Base-by-base conservation (phyloP, 2,329 filamentous ascomycete genomes). In the Talaromyces pinophilus region DNA sequence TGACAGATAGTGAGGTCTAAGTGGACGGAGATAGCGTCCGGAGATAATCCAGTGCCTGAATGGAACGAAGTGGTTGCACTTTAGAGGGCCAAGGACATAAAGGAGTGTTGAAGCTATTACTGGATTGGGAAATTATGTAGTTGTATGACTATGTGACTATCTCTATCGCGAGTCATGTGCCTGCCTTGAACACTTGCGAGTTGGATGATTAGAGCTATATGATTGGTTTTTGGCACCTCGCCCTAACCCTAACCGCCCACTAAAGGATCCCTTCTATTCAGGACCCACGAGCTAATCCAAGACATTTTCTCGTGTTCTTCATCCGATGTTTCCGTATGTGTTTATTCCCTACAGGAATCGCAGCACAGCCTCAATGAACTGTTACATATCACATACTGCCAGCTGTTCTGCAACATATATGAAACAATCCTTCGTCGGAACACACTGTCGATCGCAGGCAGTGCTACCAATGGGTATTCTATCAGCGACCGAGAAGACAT, bases 331-430 rank as follows among this genome's bases (percentile, higher is more conserved):
- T 50, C 46, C 46, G n/a, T 22, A 5, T 15, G 46, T 22, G 46
- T 13, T 50, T 28, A 38, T 28, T 28, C 10, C 44, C 44, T 11
- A 46, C 8, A 19, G 19, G 22, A 13, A n/a, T 57, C 10, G n/a
- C 54, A 40, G 54, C 54, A 57, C 33, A 57, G 54, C 54, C 54
- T 40, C 54, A 40, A 40, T 57, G 13, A 10, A 15, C n/a, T 57
- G 25, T 54, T n/a, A 33, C 50, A 33, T 8, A 17, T 33, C 28
- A 6, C 8, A n/a, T 10, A 35, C 8, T 38, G 8, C 19, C n/a
- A 13, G 3, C 15, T 22, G 30, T 38, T 38, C 33, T 57, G 30
- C n/a, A 38, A 57, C 54, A 22, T 15, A 15, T 40, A 22, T 22
- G 33, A 57, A 57, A 57, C 54, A 57, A 6, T 22, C 28, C 4